phyloP scores from a whole-genome alignment of 2,329 filamentous ascomycete genomes.

The Myriosclerotinia duriaeana region DNA sequence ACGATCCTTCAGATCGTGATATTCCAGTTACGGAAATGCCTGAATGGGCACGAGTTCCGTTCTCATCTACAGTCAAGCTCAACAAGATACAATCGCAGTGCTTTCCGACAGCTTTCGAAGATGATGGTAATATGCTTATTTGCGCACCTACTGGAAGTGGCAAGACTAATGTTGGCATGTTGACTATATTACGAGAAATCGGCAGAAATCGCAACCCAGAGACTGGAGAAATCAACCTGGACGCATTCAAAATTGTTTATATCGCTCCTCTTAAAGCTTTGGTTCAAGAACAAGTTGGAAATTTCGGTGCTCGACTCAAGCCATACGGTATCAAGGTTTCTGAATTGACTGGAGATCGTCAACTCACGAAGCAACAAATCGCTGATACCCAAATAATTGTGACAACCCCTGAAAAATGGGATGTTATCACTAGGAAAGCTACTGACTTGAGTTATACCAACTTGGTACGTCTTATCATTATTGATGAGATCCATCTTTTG shows the following conservation, averaged over 20 bases:
- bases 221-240: slow-evolving; percentile 91
- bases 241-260: slow-evolving; percentile 98
- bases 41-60: slow-evolving; percentile 85
- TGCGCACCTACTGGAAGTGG: slow-evolving; percentile 96
- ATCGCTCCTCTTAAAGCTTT: slow-evolving; percentile 94
- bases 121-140: slow-evolving; percentile 96
- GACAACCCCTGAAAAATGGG: slow-evolving; percentile 98
- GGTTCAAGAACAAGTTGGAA: slow-evolving; percentile 96
- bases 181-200: slow-evolving; percentile 92
- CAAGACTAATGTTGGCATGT: slow-evolving; percentile 98
- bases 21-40: slow-evolving; percentile 86
- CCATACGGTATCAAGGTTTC: slow-evolving; percentile 88
- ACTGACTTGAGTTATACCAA: slow-evolving; percentile 97
- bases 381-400: slow-evolving; percentile 97
- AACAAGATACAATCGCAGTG: slow-evolving; percentile 97
- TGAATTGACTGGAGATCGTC: slow-evolving; percentile 95
- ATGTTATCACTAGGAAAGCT: slow-evolving; percentile 96
- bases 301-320: slow-evolving; percentile 88
- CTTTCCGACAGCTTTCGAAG: slow-evolving; percentile 84
- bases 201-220: slow-evolving; percentile 88
- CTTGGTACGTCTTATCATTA: slow-evolving; percentile 91
- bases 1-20: slow-evolving; percentile 74
- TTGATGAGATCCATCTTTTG: slow-evolving; percentile 96
- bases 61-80: slow-evolving; percentile 79
- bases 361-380: slow-evolving; percentile 98